Percentiles rank a stretch among this genome's conserved stretches.
Evolutionary conservation across 768 basidiomycete species (phyloP).

Genomic region (Mycena haematopus): DNA sequence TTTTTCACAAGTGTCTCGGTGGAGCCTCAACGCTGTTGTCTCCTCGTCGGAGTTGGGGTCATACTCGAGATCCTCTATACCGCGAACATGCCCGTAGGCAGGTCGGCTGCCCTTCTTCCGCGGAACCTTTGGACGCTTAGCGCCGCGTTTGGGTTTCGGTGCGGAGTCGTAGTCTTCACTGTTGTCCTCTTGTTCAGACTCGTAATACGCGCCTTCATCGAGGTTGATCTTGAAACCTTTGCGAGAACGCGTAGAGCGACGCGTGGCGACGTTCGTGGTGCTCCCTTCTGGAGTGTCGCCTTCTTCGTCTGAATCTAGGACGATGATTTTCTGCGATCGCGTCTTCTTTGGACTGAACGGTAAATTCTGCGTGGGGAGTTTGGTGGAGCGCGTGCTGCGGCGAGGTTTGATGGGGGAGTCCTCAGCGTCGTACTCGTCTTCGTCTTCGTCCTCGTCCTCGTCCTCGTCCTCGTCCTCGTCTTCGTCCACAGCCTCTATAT

Average conservation of each 20-base stretch:
- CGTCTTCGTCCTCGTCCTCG: slow-evolving; percentile 33
- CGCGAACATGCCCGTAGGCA: slow-evolving; percentile 53
- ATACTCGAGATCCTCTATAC: slow-evolving; percentile 49
- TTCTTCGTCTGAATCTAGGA: slow-evolving; percentile 44
- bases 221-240: slow-evolving; percentile 47
- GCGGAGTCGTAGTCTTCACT: slow-evolving; percentile 34
- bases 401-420: slow-evolving; percentile 29
- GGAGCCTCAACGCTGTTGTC: slow-evolving; percentile 58
- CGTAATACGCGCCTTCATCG: slow-evolving; percentile 35
- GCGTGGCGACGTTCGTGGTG: slow-evolving; percentile 30
- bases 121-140: slow-evolving; percentile 29
- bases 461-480: slow-evolving; percentile 34
- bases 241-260: slow-evolving; percentile 57
- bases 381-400: slow-evolving; percentile 26
- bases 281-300: slow-evolving; percentile 38
- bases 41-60: slow-evolving; percentile 63
- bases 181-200: slow-evolving; percentile 40
- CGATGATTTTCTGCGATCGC: slow-evolving; percentile 43
- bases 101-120: slow-evolving; percentile 40
- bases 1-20: slow-evolving; percentile 74
- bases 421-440: slow-evolving; percentile 31
- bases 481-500: slow-evolving; percentile 31
- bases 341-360: slow-evolving; percentile 77
- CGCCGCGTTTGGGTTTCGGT: slow-evolving; percentile 18
- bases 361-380: slow-evolving; percentile 41